Conservation (phyloP, 805 yeast genomes). For the Monosporozyma aquatica region DNA sequence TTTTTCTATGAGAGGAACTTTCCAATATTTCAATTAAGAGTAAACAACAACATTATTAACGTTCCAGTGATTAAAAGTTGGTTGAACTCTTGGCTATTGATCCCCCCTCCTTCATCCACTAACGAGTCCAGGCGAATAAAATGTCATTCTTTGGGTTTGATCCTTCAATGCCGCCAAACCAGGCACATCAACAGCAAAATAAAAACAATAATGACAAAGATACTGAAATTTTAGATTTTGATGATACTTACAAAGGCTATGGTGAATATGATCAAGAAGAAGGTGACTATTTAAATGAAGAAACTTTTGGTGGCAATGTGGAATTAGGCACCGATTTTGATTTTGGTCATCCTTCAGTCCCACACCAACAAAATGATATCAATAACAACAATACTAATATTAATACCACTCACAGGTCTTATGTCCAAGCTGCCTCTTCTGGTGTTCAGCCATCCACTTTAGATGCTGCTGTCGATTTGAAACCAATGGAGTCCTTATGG, state of each 20-base stretch:
- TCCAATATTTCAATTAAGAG: too few species aligned
- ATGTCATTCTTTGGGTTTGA: constrained; percentile 34
- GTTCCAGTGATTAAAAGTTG: too few species aligned
- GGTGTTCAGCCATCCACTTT: constrained; percentile 8
- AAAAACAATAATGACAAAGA: background rate
- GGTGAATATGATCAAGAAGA: constrained; percentile 65
- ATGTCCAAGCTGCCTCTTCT: constrained; percentile 25
- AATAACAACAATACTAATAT: background rate
- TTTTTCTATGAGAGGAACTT: too few species aligned
- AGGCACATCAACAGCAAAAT: constrained; percentile 1
- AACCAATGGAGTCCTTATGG: constrained; percentile 72
- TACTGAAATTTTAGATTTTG: constrained; percentile 51
- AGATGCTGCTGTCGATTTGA: constrained; percentile 32
- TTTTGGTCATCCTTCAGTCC: constrained; percentile 25
- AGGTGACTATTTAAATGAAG: constrained; percentile 45
- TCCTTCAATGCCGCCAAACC: constrained; percentile 11
- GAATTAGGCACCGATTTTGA: constrained; percentile 31
- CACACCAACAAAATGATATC: too few species aligned
- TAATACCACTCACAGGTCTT: constrained; percentile 13
- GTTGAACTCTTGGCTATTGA: too few species aligned
- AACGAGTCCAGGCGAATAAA: background rate
- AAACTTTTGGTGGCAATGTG: constrained; percentile 28
- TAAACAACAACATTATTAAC: too few species aligned
- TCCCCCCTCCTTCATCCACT: background rate
- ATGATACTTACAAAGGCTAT: constrained; percentile 73